Base-by-base conservation (phyloP, 345 rosid species). In the Lenwebbia sp. region DNA sequence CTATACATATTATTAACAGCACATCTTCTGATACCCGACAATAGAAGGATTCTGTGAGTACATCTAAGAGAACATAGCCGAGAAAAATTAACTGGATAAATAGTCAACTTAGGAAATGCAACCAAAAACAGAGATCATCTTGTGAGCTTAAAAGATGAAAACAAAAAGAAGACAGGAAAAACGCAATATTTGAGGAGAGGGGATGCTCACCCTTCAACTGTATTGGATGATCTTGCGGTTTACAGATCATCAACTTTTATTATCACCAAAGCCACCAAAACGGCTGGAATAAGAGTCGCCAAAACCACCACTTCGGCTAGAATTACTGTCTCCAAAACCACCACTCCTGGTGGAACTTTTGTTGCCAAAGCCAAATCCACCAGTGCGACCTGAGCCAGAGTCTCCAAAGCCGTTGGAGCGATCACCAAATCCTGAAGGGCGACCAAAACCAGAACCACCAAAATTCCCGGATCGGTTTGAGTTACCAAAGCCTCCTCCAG, bases 341-440 rank as follows among this genome's bases (percentile, higher is more conserved):
- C 70, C 41, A 83, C 58, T 62, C 44, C 40, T 40, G 30, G 19
- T 62, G 76, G 86, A 60, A 84, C 51, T 84, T 19, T 26, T 28
- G 70, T 58, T 82, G 3, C 86, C 84, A 85, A 78, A 86, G 47
- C 88, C 85, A 51, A 40, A 83, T 25, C 88, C 90, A 5, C 41
- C 41, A 40, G 41, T 40, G 54, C 86, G 92, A 55, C 86, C 91
- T 1, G 94, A 88, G 49, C 91, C 88, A 1, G 52, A 92, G 3
- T 88, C 89, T 13, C 91, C 93, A 54, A 89, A 90, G 41, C 87
- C 86, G 17, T 92, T 21, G n/a, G 92, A 86, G 52, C 87, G 91
- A 56, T 83, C 85, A 25, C 88, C 85, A 51, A 40, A 84, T 26
- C 88, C 90, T 70, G 82, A 85, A 85, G 83, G 56, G 84, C 86